Evolutionary conservation across 306 rosid genomes (phyloP).

Genomic region (Benincasa hispida): DNA sequence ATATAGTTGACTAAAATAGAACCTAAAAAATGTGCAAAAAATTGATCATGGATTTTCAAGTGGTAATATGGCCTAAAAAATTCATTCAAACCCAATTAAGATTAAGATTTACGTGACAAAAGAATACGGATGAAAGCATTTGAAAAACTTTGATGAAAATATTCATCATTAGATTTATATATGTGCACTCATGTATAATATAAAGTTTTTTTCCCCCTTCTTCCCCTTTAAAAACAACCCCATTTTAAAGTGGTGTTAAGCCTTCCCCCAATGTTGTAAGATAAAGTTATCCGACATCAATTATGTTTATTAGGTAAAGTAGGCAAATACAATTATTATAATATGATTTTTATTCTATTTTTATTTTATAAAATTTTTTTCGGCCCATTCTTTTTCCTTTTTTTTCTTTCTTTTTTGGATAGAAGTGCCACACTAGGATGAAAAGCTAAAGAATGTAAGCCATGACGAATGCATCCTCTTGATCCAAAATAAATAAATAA

Average conservation of each 20-base stretch:
- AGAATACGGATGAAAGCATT: background rate
- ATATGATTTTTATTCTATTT: background rate
- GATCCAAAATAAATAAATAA: background rate
- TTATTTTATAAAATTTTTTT: background rate
- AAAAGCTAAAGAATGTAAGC: constrained; percentile 5
- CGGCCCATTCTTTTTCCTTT: background rate
- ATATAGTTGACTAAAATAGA: background rate
- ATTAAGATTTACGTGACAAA: constrained; percentile 1
- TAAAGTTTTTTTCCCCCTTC: background rate
- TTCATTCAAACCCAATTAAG: background rate
- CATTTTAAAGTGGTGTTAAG: constrained; percentile 19
- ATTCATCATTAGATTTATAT: background rate
- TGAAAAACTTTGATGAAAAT: background rate
- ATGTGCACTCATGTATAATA: background rate
- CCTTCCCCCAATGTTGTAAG: constrained; percentile 10
- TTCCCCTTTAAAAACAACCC: background rate
- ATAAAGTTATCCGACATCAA: constrained; percentile 26
- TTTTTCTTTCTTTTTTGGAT: background rate
- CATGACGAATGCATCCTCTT: constrained; percentile 5
- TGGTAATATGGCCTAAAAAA: background rate
- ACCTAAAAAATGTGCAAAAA: background rate
- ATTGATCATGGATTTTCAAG: background rate
- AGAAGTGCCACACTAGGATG: constrained; percentile 18
- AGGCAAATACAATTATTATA: constrained; percentile 13
- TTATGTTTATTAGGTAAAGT: constrained; percentile 31